Evolutionary conservation across 1,284 basidiomycete species (phyloP), one percentile per base, ranked within the genome.

Genomic region (Gymnopus androsaceus): DNA sequence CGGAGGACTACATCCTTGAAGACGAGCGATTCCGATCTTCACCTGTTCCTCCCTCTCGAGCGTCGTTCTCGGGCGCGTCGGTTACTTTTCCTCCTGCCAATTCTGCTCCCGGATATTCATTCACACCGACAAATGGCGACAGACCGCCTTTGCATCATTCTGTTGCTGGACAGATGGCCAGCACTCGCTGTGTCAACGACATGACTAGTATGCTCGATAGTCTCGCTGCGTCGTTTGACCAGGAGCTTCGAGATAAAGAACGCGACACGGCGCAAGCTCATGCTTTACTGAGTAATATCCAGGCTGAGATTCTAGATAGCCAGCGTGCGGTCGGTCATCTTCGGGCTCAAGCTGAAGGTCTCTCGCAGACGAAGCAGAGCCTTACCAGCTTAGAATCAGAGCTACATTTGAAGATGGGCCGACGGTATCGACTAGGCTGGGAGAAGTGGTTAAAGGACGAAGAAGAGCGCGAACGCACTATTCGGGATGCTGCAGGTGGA

Each of bases 1-100:
- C 97, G 8, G 97, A 99, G 73, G 97, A 99, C 70, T 99, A 99
- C 68, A 99, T 99, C 61, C 82, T 99, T 36, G 97, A 99, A 69
- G 97, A 99, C 69, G 97, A 98, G 71, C 87, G 95, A 36, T 98
- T 98, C 78, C 84, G 96, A 30, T 92, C 92, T 0, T 96, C 94
- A 6, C 94, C 95, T 8, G 81, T 84, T 0, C 85, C 90, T 11
- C 78, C 82, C n/a, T 84, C 88, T 8, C 81, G 88, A 47, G 71
- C 77, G 84, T 84, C 87, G 6, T 87, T 83, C 69, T 81, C 88
- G 45, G 85, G 85, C 54, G 76, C 81, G 0, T 86, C 88, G 55
- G 82, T 78, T 5, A 78, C 81, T 9, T 79, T 75, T 61, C 79
- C 81, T 23, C 75, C 78, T 9, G 57, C 72, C 4, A 63, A 67